Conservation (phyloP, 129 eudicot species). For the Escallonia rubra region DNA sequence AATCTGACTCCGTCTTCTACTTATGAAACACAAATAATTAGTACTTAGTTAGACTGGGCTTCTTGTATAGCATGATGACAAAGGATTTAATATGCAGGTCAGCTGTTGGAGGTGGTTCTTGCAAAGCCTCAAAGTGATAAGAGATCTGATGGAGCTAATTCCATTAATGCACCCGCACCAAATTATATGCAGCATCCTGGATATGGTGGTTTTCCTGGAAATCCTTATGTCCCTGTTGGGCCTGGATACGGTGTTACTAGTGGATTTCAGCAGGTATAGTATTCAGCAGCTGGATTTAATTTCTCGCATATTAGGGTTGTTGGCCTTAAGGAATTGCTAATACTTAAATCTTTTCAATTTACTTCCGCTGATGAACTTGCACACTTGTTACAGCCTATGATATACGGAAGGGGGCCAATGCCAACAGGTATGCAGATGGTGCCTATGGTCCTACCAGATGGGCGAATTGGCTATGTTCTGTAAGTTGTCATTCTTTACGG, state of each 20-base stretch:
- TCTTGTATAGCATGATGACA: not conserved
- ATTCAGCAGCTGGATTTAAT: too few species aligned
- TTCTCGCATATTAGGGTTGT: too few species aligned
- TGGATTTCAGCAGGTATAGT: constrained; percentile 79
- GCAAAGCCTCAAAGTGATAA: constrained; percentile 93
- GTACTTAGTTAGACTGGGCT: too few species aligned
- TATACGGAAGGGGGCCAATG: constrained; percentile 97
- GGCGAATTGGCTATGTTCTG: constrained; percentile 98
- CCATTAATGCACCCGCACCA: constrained; percentile 49
- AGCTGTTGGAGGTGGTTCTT: constrained; percentile 80
- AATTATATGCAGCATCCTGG: constrained; percentile 71
- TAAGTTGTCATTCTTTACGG: constrained; percentile 40
- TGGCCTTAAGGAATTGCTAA: too few species aligned
- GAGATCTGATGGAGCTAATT: constrained; percentile 49
- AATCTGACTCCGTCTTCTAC: too few species aligned
- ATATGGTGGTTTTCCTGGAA: constrained; percentile 73
- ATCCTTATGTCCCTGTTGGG: constrained; percentile 63
- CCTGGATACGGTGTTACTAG: constrained; percentile 70
- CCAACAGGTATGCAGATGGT: constrained; percentile 99
- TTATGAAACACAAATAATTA: too few species aligned
- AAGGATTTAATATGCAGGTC: constrained; percentile 51
- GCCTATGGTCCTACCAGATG: constrained; percentile 98
- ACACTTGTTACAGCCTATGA: constrained; percentile 64
- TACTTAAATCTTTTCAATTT: not conserved
- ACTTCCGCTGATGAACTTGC: constrained; percentile 5